phyloP scores from a whole-genome alignment of 2,329 filamentous ascomycete species.

The Bisporella sp. region DNA sequence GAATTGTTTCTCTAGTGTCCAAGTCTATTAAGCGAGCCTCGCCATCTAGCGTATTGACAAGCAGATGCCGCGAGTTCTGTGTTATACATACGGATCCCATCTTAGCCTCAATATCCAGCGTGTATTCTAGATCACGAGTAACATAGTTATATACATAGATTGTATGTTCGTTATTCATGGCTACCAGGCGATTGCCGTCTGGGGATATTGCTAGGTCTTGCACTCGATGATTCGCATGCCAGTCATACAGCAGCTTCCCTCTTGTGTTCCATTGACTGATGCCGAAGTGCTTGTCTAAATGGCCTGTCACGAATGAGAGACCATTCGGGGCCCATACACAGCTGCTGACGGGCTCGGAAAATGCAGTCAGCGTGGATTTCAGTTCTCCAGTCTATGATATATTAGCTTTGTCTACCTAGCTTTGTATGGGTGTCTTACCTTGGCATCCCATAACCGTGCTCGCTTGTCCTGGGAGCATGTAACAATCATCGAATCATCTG shows the following conservation, averaged over 20 bases:
- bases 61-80: slow-evolving; percentile 69
- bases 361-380: slow-evolving; percentile 58
- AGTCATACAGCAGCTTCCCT: slow-evolving; percentile 56
- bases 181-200: slow-evolving; percentile 73
- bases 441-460: slow-evolving; percentile 68
- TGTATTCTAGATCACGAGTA: slow-evolving; percentile 69
- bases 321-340: slow-evolving; percentile 85
- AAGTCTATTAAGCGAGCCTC: slow-evolving; percentile 76
- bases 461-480: slow-evolving; percentile 72
- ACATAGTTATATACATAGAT: slow-evolving; percentile 77
- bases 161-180: slow-evolving; percentile 61
- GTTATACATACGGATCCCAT: slow-evolving; percentile 78
- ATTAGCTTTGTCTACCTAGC: slow-evolving; percentile 14
- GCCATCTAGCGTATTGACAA: slow-evolving; percentile 75
- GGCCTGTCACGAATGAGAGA: slow-evolving; percentile 70
- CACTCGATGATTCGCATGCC: slow-evolving; percentile 66
- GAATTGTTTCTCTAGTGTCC: slow-evolving; percentile 61
- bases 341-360: slow-evolving; percentile 78
- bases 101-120: slow-evolving; percentile 60
- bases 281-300: slow-evolving; percentile 59
- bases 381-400: slow-evolving; percentile 50
- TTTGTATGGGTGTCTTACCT: slow-evolving; percentile 38
- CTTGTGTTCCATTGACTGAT: slow-evolving; percentile 65
- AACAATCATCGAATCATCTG: slow-evolving; percentile 79
- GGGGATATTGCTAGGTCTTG: slow-evolving; percentile 80